A percentile compares a stretch with the other conserved stretches of the same genome.
Conservation (phyloP, 2,329 filamentous ascomycete genomes). For the Aschersonia sp. region DNA sequence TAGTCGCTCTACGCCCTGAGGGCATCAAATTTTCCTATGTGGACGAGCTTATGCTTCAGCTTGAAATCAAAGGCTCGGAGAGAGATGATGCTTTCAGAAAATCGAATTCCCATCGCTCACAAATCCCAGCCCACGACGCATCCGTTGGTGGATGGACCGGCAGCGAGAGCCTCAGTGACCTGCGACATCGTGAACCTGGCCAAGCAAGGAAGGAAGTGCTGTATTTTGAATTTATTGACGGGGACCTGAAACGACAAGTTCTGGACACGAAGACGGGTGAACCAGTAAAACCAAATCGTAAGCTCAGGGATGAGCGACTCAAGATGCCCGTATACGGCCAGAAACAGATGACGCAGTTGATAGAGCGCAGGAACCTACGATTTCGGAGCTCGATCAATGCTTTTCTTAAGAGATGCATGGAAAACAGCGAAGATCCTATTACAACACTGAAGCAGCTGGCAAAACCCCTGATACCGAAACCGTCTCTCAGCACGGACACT, state of each 20-base stretch:
- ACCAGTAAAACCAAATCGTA: constrained; percentile 50
- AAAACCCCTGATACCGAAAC: constrained; percentile 46
- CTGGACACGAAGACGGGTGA: constrained; percentile 58
- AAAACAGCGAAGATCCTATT: constrained; percentile 51
- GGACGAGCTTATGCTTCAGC: constrained; percentile 67
- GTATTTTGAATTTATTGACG: constrained; percentile 85
- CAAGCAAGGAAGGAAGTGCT: constrained; percentile 50
- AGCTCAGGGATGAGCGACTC: constrained; percentile 60
- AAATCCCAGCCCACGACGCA: constrained; percentile 35
- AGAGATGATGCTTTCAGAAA: constrained; percentile 47
- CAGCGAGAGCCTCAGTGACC: constrained; percentile 23
- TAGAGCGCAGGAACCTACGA: constrained; percentile 78
- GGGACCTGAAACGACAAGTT: constrained; percentile 73
- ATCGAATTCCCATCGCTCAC: constrained; percentile 28
- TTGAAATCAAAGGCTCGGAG: constrained; percentile 58
- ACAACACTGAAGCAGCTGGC: constrained; percentile 44
- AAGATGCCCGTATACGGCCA: constrained; percentile 90
- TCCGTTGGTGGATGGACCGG: constrained; percentile 43
- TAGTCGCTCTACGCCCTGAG: constrained; percentile 63
- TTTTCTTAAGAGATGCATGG: constrained; percentile 62
- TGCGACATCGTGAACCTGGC: constrained; percentile 3
- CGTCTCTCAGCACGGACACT: constrained; percentile 25
- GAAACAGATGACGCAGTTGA: constrained; percentile 77
- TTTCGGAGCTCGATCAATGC: constrained; percentile 63
- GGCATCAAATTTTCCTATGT: constrained; percentile 77